Conservation (phyloP, 495 filamentous ascomycete genomes). For the Achaetomiella virescens region DNA sequence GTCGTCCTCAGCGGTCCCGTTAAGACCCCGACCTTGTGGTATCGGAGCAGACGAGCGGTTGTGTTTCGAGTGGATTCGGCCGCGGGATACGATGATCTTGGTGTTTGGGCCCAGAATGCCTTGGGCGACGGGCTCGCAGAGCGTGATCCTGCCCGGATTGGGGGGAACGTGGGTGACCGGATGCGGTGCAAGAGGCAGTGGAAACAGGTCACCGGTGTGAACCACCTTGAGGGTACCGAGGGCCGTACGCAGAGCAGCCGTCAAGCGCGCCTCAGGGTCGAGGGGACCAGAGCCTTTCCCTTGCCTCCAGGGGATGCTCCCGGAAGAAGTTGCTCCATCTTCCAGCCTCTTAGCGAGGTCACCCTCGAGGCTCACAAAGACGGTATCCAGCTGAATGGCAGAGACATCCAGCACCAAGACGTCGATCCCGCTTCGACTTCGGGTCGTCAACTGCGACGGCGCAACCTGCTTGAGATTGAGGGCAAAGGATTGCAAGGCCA, state of each 20-base stretch:
- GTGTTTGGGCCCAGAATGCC: slow-evolving; percentile 66
- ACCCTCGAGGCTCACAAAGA: slow-evolving; percentile 78
- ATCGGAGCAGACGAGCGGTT: slow-evolving; percentile 31
- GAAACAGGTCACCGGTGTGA: slow-evolving; percentile 77
- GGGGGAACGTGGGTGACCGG: slow-evolving; percentile 80
- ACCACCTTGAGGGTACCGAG: slow-evolving; percentile 64
- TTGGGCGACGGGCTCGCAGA: slow-evolving; percentile 76
- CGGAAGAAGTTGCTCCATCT: slow-evolving; percentile 51
- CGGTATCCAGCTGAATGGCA: slow-evolving; percentile 69
- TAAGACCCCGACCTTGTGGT: slow-evolving; percentile 39
- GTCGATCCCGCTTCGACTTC: slow-evolving; percentile 61
- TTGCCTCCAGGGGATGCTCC: slow-evolving; percentile 36
- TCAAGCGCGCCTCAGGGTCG: slow-evolving; percentile 61
- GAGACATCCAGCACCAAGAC: slow-evolving; percentile 75
- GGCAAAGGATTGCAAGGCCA: slow-evolving; percentile 71
- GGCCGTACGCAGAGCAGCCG: slow-evolving; percentile 70
- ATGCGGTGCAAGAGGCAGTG: slow-evolving; percentile 76
- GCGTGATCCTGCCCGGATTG: slow-evolving; percentile 72
- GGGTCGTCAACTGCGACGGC: slow-evolving; percentile 57
- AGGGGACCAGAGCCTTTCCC: slow-evolving; percentile 22
- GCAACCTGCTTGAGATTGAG: slow-evolving; percentile 51
- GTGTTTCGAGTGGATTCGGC: slow-evolving; percentile 44
- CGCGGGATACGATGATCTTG: slow-evolving; percentile 60
- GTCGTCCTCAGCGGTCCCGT: slow-evolving; percentile 61
- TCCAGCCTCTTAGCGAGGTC: slow-evolving; percentile 57